Conservation (phyloP, 2,329 filamentous ascomycete species). For the Hypoxylon sp. region DNA sequence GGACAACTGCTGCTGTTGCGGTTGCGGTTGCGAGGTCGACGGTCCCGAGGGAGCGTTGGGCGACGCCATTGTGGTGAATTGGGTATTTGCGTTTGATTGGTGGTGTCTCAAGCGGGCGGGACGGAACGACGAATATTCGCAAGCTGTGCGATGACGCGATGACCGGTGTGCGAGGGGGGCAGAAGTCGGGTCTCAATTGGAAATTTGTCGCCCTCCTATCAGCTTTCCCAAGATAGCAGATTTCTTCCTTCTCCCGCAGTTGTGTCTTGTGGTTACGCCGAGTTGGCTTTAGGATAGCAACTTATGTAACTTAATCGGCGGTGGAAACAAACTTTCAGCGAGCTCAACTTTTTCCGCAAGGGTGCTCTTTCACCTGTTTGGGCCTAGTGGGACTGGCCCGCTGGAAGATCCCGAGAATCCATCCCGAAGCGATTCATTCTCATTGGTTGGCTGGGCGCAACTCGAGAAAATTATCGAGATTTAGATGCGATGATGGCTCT, state of each 20-base stretch:
- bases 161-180: background rate
- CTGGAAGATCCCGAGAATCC: slow-evolving; percentile 22
- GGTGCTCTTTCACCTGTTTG: slow-evolving; percentile 13
- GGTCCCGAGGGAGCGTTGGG: slow-evolving; percentile 2
- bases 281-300: background rate
- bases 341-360: slow-evolving; percentile 24
- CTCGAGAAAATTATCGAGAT: slow-evolving; percentile 10
- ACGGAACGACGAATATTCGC: background rate
- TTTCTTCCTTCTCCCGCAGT: background rate
- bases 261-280: background rate
- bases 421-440: background rate
- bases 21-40: slow-evolving; percentile 16
- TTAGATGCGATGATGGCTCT: background rate
- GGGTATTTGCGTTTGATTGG: slow-evolving; percentile 3
- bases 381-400: slow-evolving; percentile 31
- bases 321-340: slow-evolving; percentile 15
- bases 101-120: background rate
- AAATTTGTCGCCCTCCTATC: background rate
- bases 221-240: background rate
- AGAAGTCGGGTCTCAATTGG: background rate
- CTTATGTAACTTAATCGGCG: too few species aligned
- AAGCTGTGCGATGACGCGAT: slow-evolving; percentile 5
- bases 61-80: slow-evolving; percentile 25
- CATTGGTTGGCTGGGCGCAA: slow-evolving; percentile 5
- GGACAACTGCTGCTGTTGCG: slow-evolving; percentile 9